phyloP scores from a whole-genome alignment of 768 basidiomycete genomes.

The Macrolepiota fuliginosa region DNA sequence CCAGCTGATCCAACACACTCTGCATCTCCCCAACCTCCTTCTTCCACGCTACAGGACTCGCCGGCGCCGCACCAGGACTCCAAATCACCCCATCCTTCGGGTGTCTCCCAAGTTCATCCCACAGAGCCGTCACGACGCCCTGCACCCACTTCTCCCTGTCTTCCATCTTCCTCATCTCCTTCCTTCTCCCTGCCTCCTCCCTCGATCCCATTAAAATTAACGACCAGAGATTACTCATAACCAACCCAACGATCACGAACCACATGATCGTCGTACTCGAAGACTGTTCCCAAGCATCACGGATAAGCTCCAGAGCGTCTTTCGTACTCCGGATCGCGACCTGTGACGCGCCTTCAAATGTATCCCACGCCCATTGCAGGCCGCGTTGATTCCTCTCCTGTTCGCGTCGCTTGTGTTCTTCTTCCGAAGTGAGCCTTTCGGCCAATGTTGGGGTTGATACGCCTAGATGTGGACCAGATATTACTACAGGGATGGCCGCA shows the following conservation, averaged over 20 bases:
- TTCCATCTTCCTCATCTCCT: constrained; percentile 52
- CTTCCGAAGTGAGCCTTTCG: constrained; percentile 28
- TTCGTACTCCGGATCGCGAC: constrained; percentile 70
- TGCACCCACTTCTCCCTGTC: constrained; percentile 78
- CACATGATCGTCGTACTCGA: constrained; percentile 70
- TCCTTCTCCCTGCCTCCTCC: constrained; percentile 39
- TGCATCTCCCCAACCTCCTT: constrained; percentile 48
- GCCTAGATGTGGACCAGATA: constrained; percentile 12
- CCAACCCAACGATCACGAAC: constrained; percentile 67
- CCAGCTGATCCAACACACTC: constrained; percentile 52
- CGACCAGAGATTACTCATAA: constrained; percentile 78
- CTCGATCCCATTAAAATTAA: constrained; percentile 40
- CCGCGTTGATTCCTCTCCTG: constrained; percentile 68
- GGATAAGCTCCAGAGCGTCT: constrained; percentile 74
- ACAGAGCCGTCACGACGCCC: constrained; percentile 65
- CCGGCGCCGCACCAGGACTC: neutral
- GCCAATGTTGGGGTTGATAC: constrained; percentile 12
- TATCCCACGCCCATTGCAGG: constrained; percentile 88
- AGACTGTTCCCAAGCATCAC: constrained; percentile 78
- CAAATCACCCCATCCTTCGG: constrained; percentile 19
- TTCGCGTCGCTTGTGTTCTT: constrained; percentile 60
- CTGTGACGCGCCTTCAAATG: constrained; percentile 70
- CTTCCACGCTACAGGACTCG: constrained; percentile 29
- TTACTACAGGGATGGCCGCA: constrained; percentile 35
- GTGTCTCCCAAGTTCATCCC: constrained; percentile 62